phyloP scores from a whole-genome alignment of 1,284 basidiomycete genomes.

The Ceratobasidium theobromae region DNA sequence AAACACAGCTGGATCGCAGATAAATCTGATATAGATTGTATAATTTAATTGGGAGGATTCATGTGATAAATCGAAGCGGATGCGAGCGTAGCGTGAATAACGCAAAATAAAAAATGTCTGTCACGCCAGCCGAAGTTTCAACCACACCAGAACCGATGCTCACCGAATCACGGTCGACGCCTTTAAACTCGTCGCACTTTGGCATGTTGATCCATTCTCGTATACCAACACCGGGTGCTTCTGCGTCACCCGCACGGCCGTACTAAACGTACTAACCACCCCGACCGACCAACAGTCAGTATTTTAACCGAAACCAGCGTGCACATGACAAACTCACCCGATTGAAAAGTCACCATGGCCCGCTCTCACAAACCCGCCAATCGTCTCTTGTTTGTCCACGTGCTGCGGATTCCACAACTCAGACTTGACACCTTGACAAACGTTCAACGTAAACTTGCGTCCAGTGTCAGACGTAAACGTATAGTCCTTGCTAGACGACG shows the following conservation, averaged over 20 bases:
- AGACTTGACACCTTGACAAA: constrained; percentile 57
- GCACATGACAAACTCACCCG: constrained; percentile 44
- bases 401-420: constrained; percentile 61
- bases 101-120: too few species aligned
- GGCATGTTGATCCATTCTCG: constrained; percentile 62
- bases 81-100: too few species aligned
- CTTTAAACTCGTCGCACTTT: constrained; percentile 50
- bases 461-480: constrained; percentile 51
- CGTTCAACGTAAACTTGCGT: constrained; percentile 57
- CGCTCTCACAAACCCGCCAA: constrained; percentile 63
- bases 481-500: constrained; percentile 59
- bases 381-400: constrained; percentile 51
- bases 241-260: constrained; percentile 55
- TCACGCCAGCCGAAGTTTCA: too few species aligned
- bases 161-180: constrained; percentile 63
- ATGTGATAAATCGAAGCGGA: too few species aligned
- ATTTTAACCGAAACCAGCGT: background rate
- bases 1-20: constrained; percentile 59
- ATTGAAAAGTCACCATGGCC: constrained; percentile 69
- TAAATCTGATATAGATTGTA: constrained; percentile 54
- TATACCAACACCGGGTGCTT: constrained; percentile 53
- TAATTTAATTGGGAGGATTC: too few species aligned
- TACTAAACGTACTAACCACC: constrained; percentile 57
- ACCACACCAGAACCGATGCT: constrained; percentile 51
- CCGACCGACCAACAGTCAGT: background rate